A percentile compares a stretch with the other conserved stretches of the same genome.
Evolutionary conservation across 1,284 basidiomycete genomes (phyloP).

Genomic region (Tetrapyrgos nigripes): DNA sequence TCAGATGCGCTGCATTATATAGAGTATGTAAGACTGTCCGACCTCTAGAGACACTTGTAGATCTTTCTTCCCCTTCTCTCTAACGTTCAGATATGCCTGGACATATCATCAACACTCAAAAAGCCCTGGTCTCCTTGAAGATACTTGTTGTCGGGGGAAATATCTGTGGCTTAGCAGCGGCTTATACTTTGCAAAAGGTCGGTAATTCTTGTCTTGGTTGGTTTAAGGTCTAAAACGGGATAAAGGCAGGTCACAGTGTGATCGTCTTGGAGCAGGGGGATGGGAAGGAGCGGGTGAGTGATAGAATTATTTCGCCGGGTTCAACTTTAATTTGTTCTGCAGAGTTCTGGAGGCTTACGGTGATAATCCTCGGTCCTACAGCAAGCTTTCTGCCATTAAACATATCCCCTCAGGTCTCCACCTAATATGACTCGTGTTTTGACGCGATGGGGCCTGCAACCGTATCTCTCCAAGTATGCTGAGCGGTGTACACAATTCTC

Average conservation of each 20-base stretch:
- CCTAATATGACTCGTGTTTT: constrained; percentile 55
- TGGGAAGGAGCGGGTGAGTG: constrained; percentile 39
- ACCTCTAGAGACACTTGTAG: not conserved
- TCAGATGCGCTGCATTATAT: constrained; percentile 10
- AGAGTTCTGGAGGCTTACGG: constrained; percentile 43
- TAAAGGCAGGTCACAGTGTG: constrained; percentile 47
- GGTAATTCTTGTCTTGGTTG: not conserved
- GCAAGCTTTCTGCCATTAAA: not conserved
- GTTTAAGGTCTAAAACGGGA: not conserved
- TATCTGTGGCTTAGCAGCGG: constrained; percentile 47
- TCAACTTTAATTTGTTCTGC: not conserved
- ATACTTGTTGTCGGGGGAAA: constrained; percentile 49
- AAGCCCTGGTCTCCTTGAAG: constrained; percentile 30
- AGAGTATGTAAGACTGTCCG: not conserved
- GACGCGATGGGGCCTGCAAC: constrained; percentile 49
- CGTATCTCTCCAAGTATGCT: constrained; percentile 35
- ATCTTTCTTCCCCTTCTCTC: not conserved
- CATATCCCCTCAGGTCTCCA: constrained; percentile 30
- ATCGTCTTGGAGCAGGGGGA: constrained; percentile 45
- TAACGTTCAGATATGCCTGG: constrained; percentile 28
- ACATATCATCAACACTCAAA: constrained; percentile 22
- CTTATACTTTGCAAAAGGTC: constrained; percentile 44
- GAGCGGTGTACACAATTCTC: constrained; percentile 37
- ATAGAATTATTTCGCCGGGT: not conserved
- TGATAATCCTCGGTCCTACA: constrained; percentile 16